These are phyloP conservation scores for Tolypocladium amazonense DNA, from an alignment of 2,329 filamentous ascomycete genomes.

Conservation along the genomic window DNA sequence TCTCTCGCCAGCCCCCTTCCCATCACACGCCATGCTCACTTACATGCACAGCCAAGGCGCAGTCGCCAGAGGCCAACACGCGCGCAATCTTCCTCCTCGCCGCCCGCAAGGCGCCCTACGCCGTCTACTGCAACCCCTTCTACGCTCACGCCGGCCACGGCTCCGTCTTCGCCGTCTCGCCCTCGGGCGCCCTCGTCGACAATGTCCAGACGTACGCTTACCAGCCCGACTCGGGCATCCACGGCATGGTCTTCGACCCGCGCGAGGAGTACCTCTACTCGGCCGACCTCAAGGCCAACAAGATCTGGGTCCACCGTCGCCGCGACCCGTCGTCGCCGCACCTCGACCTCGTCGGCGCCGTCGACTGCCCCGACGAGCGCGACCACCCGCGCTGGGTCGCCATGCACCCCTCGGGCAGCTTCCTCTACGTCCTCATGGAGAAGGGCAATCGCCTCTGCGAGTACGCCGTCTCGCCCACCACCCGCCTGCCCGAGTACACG, in stretches of 20 bases:
- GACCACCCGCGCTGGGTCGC: slow-evolving; percentile 88
- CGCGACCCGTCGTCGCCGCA: slow-evolving; percentile 23
- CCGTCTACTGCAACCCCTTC: slow-evolving; percentile 84
- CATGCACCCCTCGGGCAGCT: slow-evolving; percentile 66
- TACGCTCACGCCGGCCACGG: slow-evolving; percentile 77
- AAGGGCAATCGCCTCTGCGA: slow-evolving; percentile 76
- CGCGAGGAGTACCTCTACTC: slow-evolving; percentile 68
- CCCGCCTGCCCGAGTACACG: slow-evolving; percentile 69
- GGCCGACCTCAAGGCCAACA: slow-evolving; percentile 67
- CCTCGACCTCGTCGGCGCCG: slow-evolving; percentile 58
- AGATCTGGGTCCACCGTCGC: slow-evolving; percentile 78
- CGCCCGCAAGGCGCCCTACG: slow-evolving; percentile 65
- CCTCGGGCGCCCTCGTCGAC: slow-evolving; percentile 42
- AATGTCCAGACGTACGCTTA: slow-evolving; percentile 68
- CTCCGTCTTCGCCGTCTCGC: slow-evolving; percentile 59
- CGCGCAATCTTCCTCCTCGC: slow-evolving; percentile 83
- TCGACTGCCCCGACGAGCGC: slow-evolving; percentile 57
- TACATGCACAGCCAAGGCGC: slow-evolving; percentile 47
- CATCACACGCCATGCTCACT: neutral
- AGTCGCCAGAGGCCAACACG: slow-evolving; percentile 63
- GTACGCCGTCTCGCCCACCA: slow-evolving; percentile 66
- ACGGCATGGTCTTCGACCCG: slow-evolving; percentile 74
- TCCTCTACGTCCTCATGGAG: slow-evolving; percentile 83
- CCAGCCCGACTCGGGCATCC: slow-evolving; percentile 59
- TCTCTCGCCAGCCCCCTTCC: slow-evolving; percentile 30